Percentiles rank a stretch among this genome's conserved stretches.
These are phyloP conservation scores for Colletotrichum tropicale DNA, from an alignment of 2,329 filamentous ascomycete genomes.

Conservation along the genomic window DNA sequence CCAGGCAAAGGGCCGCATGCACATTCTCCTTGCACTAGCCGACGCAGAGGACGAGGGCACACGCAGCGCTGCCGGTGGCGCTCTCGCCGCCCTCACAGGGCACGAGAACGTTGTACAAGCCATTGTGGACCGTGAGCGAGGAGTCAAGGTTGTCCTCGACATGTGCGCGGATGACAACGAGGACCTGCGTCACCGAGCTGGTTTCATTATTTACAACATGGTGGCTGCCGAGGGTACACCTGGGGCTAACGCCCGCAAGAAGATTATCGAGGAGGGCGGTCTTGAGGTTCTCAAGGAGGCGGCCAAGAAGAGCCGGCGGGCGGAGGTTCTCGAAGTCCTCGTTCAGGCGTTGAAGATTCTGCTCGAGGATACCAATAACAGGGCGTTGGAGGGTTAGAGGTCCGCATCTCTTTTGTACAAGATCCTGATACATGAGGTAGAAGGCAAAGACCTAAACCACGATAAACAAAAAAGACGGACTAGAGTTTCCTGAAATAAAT, in stretches of 20 bases:
- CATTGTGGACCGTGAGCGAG: conserved; percentile 73
- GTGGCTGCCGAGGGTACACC: conserved; percentile 69
- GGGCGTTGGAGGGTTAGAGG: conserved; percentile 7
- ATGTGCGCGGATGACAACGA: conserved; percentile 78
- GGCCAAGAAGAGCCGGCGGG: conserved; percentile 70
- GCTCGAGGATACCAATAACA: conserved; percentile 41
- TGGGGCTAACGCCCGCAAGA: conserved; percentile 64
- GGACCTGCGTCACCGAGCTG: conserved; percentile 73
- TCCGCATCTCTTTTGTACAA: neutral
- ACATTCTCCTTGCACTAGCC: conserved; percentile 85
- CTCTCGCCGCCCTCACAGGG: conserved; percentile 81
- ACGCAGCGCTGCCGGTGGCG: conserved; percentile 84
- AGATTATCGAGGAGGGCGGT: conserved; percentile 66
- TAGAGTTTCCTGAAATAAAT: neutral
- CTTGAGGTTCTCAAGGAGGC: conserved; percentile 72
- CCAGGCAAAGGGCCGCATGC: conserved; percentile 74
- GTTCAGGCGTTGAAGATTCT: conserved; percentile 76
- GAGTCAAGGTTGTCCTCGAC: conserved; percentile 78
- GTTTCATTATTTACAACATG: conserved; percentile 78
- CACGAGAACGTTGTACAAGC: conserved; percentile 77
- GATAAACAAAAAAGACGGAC: neutral
- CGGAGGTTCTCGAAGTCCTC: conserved; percentile 73
- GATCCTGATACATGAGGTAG: conserved; percentile 1
- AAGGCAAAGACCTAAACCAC: neutral
- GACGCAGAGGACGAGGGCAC: conserved; percentile 85